Percentiles rank a stretch among this genome's conserved stretches.
Evolutionary conservation across 164 flowering plant species (phyloP).

Genomic region (Buxus sempervirens): DNA sequence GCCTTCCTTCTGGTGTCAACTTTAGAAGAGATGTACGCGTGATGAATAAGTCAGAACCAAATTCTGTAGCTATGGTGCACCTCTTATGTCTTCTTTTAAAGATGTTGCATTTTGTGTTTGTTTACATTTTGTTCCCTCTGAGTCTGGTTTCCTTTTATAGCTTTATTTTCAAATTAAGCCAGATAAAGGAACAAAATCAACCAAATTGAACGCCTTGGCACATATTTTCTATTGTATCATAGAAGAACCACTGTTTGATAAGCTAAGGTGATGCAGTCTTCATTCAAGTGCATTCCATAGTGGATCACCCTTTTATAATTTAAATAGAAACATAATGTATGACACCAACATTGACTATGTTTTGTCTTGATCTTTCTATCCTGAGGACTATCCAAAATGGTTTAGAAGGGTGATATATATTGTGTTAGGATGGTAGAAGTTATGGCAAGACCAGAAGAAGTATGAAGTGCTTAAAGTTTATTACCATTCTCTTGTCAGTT

Average conservation of each 20-base stretch:
- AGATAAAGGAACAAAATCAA: constrained; percentile 45
- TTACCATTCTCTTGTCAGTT: no score
- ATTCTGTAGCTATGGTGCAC: constrained; percentile 86
- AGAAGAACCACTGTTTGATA: constrained; percentile 86
- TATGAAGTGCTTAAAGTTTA: no score
- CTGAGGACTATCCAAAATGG: no score
- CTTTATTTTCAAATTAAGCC: constrained; percentile 93
- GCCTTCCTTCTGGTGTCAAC: constrained; percentile 67
- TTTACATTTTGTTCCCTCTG: background rate
- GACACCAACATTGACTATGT: no score
- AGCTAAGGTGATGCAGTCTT: constrained; percentile 60
- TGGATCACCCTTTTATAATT: background rate
- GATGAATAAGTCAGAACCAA: constrained; percentile 79
- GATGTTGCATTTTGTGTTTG: background rate
- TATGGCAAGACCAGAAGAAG: no score
- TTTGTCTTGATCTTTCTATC: no score
- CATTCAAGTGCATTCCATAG: background rate
- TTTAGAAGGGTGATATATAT: no score
- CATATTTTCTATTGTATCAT: constrained; percentile 93
- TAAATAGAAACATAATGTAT: background rate
- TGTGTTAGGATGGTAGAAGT: no score
- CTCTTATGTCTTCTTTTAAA: background rate
- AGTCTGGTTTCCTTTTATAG: constrained; percentile 41
- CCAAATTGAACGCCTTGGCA: constrained; percentile 56
- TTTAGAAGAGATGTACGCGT: constrained; percentile 66